Conservation (phyloP, 2,329 filamentous ascomycete species). For the Bipolaris oryzae region DNA sequence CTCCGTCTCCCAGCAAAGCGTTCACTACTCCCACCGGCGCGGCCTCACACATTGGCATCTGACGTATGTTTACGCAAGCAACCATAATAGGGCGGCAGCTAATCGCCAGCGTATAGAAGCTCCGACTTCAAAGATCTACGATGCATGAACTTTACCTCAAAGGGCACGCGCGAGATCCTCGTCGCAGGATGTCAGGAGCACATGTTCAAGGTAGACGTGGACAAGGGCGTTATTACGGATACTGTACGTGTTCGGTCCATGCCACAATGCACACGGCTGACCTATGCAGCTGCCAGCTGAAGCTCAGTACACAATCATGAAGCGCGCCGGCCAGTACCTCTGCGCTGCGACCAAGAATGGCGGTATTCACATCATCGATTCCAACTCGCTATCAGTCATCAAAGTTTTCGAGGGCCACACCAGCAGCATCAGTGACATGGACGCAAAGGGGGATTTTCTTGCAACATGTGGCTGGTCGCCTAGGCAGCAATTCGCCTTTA, state of each 20-base stretch:
- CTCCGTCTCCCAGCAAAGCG: conserved; percentile 77
- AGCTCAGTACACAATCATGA: conserved; percentile 89
- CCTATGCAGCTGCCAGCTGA: conserved; percentile 67
- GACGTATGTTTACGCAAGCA: conserved; percentile 58
- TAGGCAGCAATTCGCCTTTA: conserved; percentile 76
- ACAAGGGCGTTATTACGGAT: conserved; percentile 56
- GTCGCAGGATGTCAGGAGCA: conserved; percentile 84
- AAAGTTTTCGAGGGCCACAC: conserved; percentile 92
- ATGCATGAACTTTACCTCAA: conserved; percentile 95
- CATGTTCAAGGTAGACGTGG: conserved; percentile 78
- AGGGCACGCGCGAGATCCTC: conserved; percentile 80
- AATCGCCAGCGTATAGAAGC: conserved; percentile 55
- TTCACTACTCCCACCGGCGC: conserved; percentile 86
- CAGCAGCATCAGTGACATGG: conserved; percentile 92
- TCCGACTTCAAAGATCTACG: conserved; percentile 82
- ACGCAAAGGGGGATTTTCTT: conserved; percentile 91
- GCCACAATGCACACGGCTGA: conserved; percentile 19
- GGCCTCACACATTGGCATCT: conserved; percentile 90
- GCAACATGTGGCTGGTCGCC: conserved; percentile 94
- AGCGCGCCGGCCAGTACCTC: conserved; percentile 80
- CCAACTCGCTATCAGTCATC: conserved; percentile 75
- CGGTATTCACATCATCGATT: conserved; percentile 83
- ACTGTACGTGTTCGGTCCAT: conserved; percentile 37
- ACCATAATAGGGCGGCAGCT: conserved; percentile 15
- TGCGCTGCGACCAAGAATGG: conserved; percentile 88